Evolutionary conservation across 371 early-diverging fungal genomes (phyloP).

Genomic region (Globomyces sp.): DNA sequence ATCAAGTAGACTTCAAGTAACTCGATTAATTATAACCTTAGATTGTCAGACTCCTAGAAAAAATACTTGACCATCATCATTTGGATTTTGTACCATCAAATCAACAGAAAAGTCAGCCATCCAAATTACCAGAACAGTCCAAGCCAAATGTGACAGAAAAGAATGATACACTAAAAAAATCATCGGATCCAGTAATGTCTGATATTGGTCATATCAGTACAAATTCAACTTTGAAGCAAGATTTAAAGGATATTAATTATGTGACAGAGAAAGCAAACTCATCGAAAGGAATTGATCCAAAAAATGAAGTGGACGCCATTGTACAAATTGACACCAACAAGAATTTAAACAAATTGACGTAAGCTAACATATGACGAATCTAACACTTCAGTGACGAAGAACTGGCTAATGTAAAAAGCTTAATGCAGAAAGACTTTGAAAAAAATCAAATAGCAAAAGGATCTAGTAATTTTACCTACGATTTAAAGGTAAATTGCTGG

Average conservation of each 20-base stretch:
- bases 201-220: background rate
- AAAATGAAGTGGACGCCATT: background rate
- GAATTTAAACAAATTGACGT: slow-evolving; percentile 41
- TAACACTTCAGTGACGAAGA: slow-evolving; percentile 29
- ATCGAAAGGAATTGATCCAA: background rate
- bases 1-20: background rate
- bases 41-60: background rate
- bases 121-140: too few relatives aligned
- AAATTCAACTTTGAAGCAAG: background rate
- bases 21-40: background rate
- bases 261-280: background rate
- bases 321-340: slow-evolving; percentile 23
- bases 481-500: slow-evolving; percentile 22
- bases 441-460: slow-evolving; percentile 30
- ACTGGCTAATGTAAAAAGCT: slow-evolving; percentile 25
- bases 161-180: background rate
- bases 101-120: too few relatives aligned
- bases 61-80: background rate
- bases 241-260: background rate
- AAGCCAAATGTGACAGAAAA: background rate
- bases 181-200: background rate
- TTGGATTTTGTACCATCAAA: too few relatives aligned
- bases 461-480: slow-evolving; percentile 39
- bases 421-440: slow-evolving; percentile 39
- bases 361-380: background rate